Base-by-base conservation (phyloP, 1,284 basidiomycete genomes). In the Austroboletus niveus region DNA sequence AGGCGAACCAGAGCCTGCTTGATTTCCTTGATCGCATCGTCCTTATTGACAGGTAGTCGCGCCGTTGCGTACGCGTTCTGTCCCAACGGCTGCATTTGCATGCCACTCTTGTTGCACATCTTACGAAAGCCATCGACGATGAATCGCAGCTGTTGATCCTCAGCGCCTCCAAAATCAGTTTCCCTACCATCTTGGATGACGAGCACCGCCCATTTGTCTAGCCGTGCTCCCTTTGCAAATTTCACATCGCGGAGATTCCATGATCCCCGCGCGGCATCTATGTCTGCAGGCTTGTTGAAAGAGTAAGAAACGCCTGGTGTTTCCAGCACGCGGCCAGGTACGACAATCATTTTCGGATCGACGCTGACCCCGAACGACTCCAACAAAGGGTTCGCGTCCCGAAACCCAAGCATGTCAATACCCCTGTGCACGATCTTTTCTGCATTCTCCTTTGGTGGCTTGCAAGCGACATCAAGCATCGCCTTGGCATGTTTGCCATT, bases 401-500 rank as follows among this genome's bases (percentile, higher is more conserved):
- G 68, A 66, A 85, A 87, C 3, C 86, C 88, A 11, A 91, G 79
- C 52, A 79, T 72, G 31, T 70, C 57, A 3, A 89, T 73, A 8
- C 88, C 87, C 27, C 72, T 73, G 7, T 69, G 63, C 17, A 80
- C 75, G 56, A 90, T 89, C 35, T 75, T 71, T 0, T 67, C 56
- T 0, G 80, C 87, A 58, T 90, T 90, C 57, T 79, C 69, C 54
- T 82, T 84, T 4, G 88, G 88, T 0, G 78, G 80, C 48, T 82
- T 80, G 34, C 85, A 85, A 1, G 88, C 85, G 29, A 77, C 73
- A 3, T 65, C 72, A 56, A 90, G 86, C 88, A 91, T 90, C 22
- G 68, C 62, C 0, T 80, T 77, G 0, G 87, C 88, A 55, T 87
- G 82, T 20, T 82, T 80, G 4, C 14, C 30, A 39, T 87, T 78